phyloP scores from a whole-genome alignment of 441 rosid genomes.

The Gossypium aridum region DNA sequence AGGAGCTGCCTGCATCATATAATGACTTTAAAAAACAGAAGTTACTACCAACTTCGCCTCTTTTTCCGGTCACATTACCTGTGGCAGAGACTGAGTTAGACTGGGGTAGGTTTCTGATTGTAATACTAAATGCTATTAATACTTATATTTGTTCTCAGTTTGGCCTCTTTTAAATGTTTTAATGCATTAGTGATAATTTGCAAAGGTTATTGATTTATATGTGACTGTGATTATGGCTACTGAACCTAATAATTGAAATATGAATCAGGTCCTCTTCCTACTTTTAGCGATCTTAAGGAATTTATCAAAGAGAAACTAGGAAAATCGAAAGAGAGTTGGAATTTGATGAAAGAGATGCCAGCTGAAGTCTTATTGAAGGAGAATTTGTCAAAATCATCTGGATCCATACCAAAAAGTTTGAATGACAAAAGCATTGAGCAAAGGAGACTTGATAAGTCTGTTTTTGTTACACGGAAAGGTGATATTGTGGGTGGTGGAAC shows the following conservation, averaged over 20 bases:
- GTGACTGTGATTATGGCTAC: conserved; percentile 20
- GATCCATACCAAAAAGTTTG: conserved; percentile 16
- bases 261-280: conserved; percentile 67
- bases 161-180: neutral
- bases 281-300: conserved; percentile 53
- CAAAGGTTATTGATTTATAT: conserved; percentile 7
- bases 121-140: neutral
- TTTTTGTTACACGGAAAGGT: conserved; percentile 47
- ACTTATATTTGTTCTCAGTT: neutral
- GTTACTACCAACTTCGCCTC: conserved; percentile 37
- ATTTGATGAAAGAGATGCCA: conserved; percentile 38
- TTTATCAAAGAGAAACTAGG: conserved; percentile 35
- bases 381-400: conserved; percentile 25
- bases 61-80: conserved; percentile 31
- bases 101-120: conserved; percentile 55
- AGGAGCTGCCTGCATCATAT: conserved; percentile 51
- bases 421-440: conserved; percentile 16
- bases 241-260: conserved; percentile 27
- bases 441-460: conserved; percentile 48
- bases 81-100: conserved; percentile 33
- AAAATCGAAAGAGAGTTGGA: conserved; percentile 42
- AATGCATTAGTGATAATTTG: neutral
- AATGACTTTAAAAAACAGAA: conserved; percentile 52
- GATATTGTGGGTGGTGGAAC: conserved; percentile 75
- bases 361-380: conserved; percentile 43